phyloP scores from a whole-genome alignment of 2,329 filamentous ascomycete species.

The Colletotrichum sp. region DNA sequence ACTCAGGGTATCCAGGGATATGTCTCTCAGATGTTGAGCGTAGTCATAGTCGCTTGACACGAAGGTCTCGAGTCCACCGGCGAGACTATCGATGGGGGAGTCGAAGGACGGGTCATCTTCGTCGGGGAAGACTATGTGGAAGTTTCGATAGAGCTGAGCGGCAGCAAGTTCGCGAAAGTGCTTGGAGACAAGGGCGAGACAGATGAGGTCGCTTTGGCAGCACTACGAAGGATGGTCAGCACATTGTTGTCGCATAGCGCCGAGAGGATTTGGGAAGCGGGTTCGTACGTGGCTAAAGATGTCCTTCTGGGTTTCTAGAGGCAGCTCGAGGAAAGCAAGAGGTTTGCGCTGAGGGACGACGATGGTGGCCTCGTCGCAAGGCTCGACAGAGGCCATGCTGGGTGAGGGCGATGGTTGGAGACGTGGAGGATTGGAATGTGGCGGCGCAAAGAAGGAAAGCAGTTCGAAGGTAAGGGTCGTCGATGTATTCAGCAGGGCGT shows the following conservation, averaged over 20 bases:
- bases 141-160: constrained; percentile 62
- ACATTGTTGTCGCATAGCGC: neutral
- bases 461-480: neutral
- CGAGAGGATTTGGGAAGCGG: neutral
- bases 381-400: constrained; percentile 40
- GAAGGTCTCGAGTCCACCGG: constrained; percentile 64
- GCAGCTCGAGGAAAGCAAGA: constrained; percentile 46
- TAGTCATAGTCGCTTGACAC: constrained; percentile 69
- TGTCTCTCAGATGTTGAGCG: constrained; percentile 58
- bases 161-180: constrained; percentile 64
- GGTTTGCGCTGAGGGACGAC: constrained; percentile 19
- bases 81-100: constrained; percentile 60
- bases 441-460: neutral
- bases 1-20: constrained; percentile 61
- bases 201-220: constrained; percentile 57
- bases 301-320: constrained; percentile 52
- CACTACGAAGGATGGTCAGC: constrained; percentile 41
- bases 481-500: neutral
- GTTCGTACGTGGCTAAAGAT: constrained; percentile 50
- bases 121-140: constrained; percentile 66
- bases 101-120: constrained; percentile 58
- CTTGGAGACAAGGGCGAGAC: constrained; percentile 61
- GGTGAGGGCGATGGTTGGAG: neutral
- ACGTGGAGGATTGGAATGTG: neutral
- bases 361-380: constrained; percentile 30